These are phyloP conservation scores for Baorangia bicolor DNA, from an alignment of 768 basidiomycete genomes.

Conservation along the genomic window DNA sequence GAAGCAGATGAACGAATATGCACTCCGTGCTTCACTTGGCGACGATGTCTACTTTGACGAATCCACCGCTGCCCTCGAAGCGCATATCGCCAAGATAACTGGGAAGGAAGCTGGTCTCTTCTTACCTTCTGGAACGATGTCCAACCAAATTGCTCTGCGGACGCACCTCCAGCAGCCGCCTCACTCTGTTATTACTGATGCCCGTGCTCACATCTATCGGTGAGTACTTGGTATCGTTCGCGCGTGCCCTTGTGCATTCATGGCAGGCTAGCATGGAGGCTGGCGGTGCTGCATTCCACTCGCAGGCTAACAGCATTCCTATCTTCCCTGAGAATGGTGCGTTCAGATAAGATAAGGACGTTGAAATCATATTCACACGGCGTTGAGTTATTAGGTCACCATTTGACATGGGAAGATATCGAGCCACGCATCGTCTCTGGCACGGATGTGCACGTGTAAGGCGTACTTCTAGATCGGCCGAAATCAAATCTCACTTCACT, in stretches of 20 bases:
- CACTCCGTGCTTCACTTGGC: constrained; percentile 63
- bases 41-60: constrained; percentile 79
- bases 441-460: constrained; percentile 64
- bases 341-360: neutral
- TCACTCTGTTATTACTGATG: constrained; percentile 83
- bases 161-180: constrained; percentile 90
- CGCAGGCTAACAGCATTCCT: constrained; percentile 52
- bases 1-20: constrained; percentile 74
- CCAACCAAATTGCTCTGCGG: constrained; percentile 80
- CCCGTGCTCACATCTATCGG: too few relatives aligned
- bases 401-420: constrained; percentile 79
- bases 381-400: too few relatives aligned
- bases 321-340: constrained; percentile 25
- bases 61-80: constrained; percentile 60
- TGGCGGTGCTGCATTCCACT: constrained; percentile 85
- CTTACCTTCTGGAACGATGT: constrained; percentile 82
- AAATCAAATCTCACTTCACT: constrained; percentile 13
- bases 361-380: too few relatives aligned
- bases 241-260: neutral
- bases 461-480: neutral
- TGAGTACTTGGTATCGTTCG: too few relatives aligned
- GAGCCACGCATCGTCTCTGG: too few relatives aligned
- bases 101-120: constrained; percentile 94
- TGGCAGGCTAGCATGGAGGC: constrained; percentile 48
- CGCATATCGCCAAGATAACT: constrained; percentile 66